Evolutionary conservation across 164 flowering plant genomes (phyloP).

Genomic region (Vitis riparia): DNA sequence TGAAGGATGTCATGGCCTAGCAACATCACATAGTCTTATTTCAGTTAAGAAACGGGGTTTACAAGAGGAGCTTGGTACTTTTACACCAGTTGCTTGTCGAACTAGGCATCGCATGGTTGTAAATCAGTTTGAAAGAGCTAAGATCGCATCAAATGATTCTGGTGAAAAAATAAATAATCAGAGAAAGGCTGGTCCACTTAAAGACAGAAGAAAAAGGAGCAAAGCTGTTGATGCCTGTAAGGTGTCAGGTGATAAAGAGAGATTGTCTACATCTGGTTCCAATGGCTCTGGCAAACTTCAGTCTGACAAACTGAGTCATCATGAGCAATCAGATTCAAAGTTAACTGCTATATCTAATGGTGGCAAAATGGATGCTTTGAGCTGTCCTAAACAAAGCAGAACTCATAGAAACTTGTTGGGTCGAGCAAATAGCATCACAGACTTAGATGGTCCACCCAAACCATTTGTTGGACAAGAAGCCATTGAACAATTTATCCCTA

Average conservation of each 20-base stretch:
- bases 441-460: constrained; percentile 13
- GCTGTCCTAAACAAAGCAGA: constrained; percentile 37
- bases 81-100: constrained; percentile 46
- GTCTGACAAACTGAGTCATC: constrained; percentile 13
- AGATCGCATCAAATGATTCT: constrained; percentile 8
- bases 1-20: constrained; percentile 9
- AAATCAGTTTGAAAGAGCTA: constrained; percentile 13
- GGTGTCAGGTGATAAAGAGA: constrained; percentile 3
- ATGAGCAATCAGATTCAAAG: constrained; percentile 11
- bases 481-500: constrained; percentile 13
- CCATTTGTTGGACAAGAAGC: constrained; percentile 14
- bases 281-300: constrained; percentile 11
- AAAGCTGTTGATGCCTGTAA: constrained; percentile 3
- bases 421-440: constrained; percentile 12
- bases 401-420: constrained; percentile 22
- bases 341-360: constrained; percentile 2
- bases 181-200: constrained; percentile 5
- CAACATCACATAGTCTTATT: constrained; percentile 3
- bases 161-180: constrained; percentile 13
- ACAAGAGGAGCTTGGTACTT: constrained; percentile 21
- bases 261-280: constrained; percentile 2
- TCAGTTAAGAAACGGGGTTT: constrained; percentile 15
- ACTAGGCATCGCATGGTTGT: constrained; percentile 39
- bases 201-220: constrained; percentile 12
- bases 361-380: constrained; percentile 10